Percentiles rank a stretch among this genome's conserved stretches.
Evolutionary conservation across 108 stramenopile genomes (phyloP).

Genomic region (Pseudonitzschia multiseries): DNA sequence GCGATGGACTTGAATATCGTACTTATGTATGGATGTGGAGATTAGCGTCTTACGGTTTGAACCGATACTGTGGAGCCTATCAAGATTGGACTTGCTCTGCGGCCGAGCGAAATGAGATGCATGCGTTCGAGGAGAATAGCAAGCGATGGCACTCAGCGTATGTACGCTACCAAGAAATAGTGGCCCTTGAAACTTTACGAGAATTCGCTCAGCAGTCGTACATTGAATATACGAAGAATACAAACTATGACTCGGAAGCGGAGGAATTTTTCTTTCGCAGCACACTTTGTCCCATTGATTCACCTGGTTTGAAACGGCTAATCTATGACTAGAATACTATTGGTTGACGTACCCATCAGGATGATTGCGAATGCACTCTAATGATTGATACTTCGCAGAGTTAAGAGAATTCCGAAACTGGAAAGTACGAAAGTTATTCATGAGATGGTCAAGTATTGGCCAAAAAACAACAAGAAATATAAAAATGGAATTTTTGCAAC

Average conservation of each 20-base stretch:
- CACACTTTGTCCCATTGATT: background rate
- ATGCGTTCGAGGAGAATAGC: background rate
- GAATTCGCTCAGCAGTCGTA: background rate
- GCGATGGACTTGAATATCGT: constrained; percentile 11
- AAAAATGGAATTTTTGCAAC: too few relatives aligned
- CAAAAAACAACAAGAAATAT: too few relatives aligned
- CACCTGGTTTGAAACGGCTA: background rate
- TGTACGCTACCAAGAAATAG: constrained; percentile 8
- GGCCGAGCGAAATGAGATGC: background rate
- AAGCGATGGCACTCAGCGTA: background rate
- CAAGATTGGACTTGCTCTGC: background rate
- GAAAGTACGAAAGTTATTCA: too few relatives aligned
- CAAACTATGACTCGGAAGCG: background rate
- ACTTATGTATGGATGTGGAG: constrained; percentile 3
- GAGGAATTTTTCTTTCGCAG: constrained; percentile 5
- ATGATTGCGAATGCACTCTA: too few relatives aligned
- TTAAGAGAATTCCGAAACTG: too few relatives aligned
- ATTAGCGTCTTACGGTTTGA: constrained; percentile 1
- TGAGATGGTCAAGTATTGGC: too few relatives aligned
- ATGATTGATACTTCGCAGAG: too few relatives aligned
- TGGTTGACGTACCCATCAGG: too few relatives aligned
- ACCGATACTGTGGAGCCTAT: background rate
- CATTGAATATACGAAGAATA: background rate
- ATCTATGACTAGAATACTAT: constrained; percentile 4
- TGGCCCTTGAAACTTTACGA: background rate